Conservation (phyloP, 805 yeast genomes). For the Saturnispora hagleri region DNA sequence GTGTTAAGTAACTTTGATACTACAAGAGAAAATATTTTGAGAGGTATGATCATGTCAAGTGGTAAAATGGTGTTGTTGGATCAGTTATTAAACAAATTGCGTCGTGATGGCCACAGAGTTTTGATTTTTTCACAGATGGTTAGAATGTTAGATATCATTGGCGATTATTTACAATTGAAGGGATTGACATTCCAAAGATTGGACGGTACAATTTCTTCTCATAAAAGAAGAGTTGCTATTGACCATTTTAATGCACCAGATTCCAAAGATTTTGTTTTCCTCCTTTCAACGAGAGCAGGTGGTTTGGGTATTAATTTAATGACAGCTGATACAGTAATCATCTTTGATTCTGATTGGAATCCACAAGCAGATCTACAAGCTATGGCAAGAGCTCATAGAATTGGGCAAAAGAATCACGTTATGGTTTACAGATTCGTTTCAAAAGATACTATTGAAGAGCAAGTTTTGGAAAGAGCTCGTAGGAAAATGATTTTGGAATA, state of each 20-base stretch:
- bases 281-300: constrained; percentile 95
- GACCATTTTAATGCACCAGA: constrained; percentile 95
- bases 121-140: constrained; percentile 97
- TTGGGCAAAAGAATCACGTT: constrained; percentile 98
- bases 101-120: constrained; percentile 93
- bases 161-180: constrained; percentile 82
- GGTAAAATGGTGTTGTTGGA: constrained; percentile 97
- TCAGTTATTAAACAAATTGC: constrained; percentile 72
- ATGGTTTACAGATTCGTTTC: constrained; percentile 97
- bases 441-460: constrained; percentile 96
- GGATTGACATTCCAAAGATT: constrained; percentile 85
- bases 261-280: constrained; percentile 82
- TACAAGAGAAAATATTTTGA: constrained; percentile 69
- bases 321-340: constrained; percentile 99
- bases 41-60: constrained; percentile 93
- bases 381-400: constrained; percentile 99
- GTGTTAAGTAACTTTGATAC: constrained; percentile 57
- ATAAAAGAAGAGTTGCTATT: constrained; percentile 87
- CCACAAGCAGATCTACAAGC: constrained; percentile 99
- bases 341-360: constrained; percentile 98
- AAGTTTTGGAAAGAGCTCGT: constrained; percentile 91
- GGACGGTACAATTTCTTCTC: constrained; percentile 94
- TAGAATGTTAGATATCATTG: constrained; percentile 86
- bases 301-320: constrained; percentile 96
- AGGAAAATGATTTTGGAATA: constrained; percentile 97